Conservation (phyloP, 805 yeast species). For the Yueomyces sp. region DNA sequence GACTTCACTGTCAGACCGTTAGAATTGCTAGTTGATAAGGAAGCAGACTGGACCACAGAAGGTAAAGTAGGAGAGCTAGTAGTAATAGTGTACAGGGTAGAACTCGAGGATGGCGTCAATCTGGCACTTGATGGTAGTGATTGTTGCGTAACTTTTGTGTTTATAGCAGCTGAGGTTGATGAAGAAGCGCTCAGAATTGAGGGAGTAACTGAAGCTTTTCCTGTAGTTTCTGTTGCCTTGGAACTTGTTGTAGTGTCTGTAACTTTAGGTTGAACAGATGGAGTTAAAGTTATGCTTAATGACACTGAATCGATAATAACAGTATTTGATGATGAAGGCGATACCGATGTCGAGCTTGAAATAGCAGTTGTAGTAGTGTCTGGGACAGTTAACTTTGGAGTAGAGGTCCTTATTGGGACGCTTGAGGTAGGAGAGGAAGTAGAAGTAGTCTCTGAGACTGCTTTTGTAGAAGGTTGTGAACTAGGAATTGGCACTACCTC, state of each 20-base stretch:
- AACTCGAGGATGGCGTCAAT: not conserved
- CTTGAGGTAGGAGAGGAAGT: not conserved
- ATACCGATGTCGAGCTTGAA: not conserved
- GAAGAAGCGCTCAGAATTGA: not conserved
- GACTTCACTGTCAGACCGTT: conserved; percentile 3
- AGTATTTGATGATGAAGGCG: not conserved
- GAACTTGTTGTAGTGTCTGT: conserved; percentile 12
- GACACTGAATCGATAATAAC: not conserved
- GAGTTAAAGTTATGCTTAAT: not conserved
- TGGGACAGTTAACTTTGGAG: not conserved
- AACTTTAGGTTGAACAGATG: conserved; percentile 14
- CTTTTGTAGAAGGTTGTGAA: not conserved
- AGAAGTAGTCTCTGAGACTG: conserved; percentile 11
- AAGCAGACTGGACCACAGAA: conserved; percentile 2
- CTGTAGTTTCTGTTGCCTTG: conserved; percentile 15
- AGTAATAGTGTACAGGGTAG: conserved; percentile 1
- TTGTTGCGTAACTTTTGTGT: conserved; percentile 1
- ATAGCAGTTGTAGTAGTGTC: not conserved
- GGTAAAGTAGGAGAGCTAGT: conserved; percentile 5
- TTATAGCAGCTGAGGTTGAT: not conserved
- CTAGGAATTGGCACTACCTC: not conserved
- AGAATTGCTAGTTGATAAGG: conserved; percentile 2
- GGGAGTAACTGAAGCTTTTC: conserved; percentile 12
- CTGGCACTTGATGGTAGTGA: not conserved
- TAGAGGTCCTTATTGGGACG: not conserved